Evolutionary conservation across 305 asterid species (phyloP), one percentile per base, ranked within the genome.

Genomic region (Andrographis paniculata): DNA sequence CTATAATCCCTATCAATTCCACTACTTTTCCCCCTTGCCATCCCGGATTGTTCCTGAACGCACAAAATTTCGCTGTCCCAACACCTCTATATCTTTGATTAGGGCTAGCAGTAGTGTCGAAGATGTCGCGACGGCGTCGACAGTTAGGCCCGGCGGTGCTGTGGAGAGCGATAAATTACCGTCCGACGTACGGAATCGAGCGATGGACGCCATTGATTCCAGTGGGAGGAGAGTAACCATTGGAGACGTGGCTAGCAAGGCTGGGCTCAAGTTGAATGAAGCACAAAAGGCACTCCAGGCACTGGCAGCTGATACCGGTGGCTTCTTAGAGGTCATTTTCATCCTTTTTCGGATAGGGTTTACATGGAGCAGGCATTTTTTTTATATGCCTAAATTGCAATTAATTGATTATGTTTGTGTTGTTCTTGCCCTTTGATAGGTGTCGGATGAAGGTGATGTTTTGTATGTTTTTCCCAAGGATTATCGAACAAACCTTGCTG

Each of bases 271-370:
- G 65, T 59, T 91, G 75, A 64, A 70, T 69, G 80, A 80, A 69
- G 89, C 96, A 53, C 99, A 91, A 59, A 84, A 68, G 65, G 89
- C 96, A 62, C 84, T 91, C 40, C 99, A 91, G 64, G 96, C 99
- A 42, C 89, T 91, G 22, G 99, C 99, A 42, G 80, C 96, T 15
- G 99, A 91, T 55, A 68, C 95, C 51, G 69, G 62, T 61, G 99
- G 96, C 59, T 91, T 83, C 73, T 74, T 91, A 58, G 99, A 91
- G 95, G 99, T 80, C 9, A 16, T 53, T 60, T 44, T 47, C 50
- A n/a, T 47, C 3, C 5, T 17, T 40, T 43, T 13, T 38, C 20
- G 18, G 17, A 16, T 40, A 50, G 42, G 42, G 49, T 60, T 45
- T 20, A 20, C 40, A 40, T 33, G 42, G 42, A 16, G 16, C 15